Conservation (phyloP, 2,329 filamentous ascomycete genomes). For the Trichoderma arundinaceum region DNA sequence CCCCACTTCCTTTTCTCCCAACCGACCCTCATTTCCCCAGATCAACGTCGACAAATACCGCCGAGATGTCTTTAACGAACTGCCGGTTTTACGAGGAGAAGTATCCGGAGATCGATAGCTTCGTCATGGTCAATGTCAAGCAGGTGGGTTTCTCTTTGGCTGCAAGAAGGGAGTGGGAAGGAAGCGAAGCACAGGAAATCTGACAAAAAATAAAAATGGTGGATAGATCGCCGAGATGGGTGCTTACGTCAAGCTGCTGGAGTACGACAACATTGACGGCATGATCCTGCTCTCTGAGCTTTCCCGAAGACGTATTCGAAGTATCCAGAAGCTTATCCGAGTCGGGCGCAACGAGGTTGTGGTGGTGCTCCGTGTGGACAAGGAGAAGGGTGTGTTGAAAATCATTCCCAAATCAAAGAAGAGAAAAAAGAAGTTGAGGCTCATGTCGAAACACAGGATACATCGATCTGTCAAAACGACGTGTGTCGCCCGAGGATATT, state of each 20-base stretch:
- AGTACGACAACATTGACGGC: constrained; percentile 99
- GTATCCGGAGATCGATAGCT: constrained; percentile 93
- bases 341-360: constrained; percentile 98
- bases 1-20: constrained; percentile 41
- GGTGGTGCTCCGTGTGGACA: constrained; percentile 97
- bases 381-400: constrained; percentile 80
- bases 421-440: constrained; percentile 34
- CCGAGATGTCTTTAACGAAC: constrained; percentile 92
- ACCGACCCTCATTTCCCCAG: constrained; percentile 20
- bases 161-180: background rate
- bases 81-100: constrained; percentile 98
- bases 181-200: background rate
- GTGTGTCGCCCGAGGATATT: constrained; percentile 96
- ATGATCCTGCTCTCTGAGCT: constrained; percentile 99
- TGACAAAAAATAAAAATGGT: constrained; percentile 29
- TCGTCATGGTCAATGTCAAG: constrained; percentile 99
- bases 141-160: constrained; percentile 64
- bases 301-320: constrained; percentile 95
- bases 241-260: constrained; percentile 98
- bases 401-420: constrained; percentile 7
- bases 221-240: constrained; percentile 97
- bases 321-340: constrained; percentile 98
- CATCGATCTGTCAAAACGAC: constrained; percentile 97
- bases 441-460: constrained; percentile 60
- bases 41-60: constrained; percentile 45